These are phyloP conservation scores for Tardiomyces digboiensis DNA, from an alignment of 1,139 yeast genomes.

Conservation along the genomic window DNA sequence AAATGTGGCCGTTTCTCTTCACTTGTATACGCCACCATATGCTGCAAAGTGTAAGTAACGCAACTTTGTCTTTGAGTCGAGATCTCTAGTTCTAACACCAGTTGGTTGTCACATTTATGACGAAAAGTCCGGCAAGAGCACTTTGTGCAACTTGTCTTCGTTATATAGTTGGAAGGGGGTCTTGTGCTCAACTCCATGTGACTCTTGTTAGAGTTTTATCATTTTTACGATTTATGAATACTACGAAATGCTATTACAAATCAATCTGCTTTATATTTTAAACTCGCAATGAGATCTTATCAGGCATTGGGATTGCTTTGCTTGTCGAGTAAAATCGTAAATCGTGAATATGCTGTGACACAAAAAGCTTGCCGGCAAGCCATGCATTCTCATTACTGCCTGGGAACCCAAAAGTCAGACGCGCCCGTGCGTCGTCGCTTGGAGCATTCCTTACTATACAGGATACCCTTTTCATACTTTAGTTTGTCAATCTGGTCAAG, in stretches of 20 bases:
- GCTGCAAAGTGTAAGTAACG: constrained; percentile 59
- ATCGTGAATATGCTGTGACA: neutral
- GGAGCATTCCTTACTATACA: constrained; percentile 18
- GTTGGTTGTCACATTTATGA: constrained; percentile 58
- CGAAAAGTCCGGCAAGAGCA: constrained; percentile 40
- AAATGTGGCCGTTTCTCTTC: constrained; percentile 55
- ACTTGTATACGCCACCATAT: constrained; percentile 72
- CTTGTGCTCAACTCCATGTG: neutral
- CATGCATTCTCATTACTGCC: neutral
- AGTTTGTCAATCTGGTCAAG: constrained; percentile 16
- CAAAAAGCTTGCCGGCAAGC: neutral
- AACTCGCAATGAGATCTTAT: no score
- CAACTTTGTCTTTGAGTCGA: constrained; percentile 15
- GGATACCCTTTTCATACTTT: constrained; percentile 18
- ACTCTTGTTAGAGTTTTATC: neutral
- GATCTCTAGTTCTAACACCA: constrained; percentile 2
- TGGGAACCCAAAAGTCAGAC: constrained; percentile 20
- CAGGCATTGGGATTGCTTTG: no score
- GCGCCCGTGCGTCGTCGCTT: constrained; percentile 12
- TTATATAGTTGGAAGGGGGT: constrained; percentile 29
- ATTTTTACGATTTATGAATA: neutral
- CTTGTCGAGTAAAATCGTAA: neutral
- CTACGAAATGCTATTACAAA: no score
- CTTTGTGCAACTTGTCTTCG: constrained; percentile 51
- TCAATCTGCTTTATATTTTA: no score